Evolutionary conservation across 2,329 filamentous ascomycete species (phyloP).

Genomic region (Microsporum ferrugineum): DNA sequence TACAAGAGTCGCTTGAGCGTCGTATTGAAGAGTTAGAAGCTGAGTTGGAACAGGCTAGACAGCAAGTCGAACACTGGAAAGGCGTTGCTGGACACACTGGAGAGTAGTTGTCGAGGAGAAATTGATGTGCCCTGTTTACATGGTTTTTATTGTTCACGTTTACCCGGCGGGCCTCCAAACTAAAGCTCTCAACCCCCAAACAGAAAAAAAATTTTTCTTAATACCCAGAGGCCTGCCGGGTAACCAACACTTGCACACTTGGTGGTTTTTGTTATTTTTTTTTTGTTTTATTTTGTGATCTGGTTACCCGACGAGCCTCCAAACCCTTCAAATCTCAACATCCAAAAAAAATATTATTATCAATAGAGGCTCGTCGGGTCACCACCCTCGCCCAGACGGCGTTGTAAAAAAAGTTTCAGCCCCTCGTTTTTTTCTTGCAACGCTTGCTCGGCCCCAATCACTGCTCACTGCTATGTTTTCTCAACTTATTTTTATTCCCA

Average conservation of each 20-base stretch:
- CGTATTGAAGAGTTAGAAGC: constrained; percentile 58
- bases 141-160: constrained; percentile 11
- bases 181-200: neutral
- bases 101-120: constrained; percentile 8
- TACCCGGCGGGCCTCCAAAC: constrained; percentile 2
- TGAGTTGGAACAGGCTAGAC: constrained; percentile 24
- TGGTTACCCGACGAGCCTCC: neutral
- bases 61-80: constrained; percentile 31
- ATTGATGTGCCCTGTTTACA: constrained; percentile 10
- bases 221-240: neutral
- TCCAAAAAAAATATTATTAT: neutral
- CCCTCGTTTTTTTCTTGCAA: neutral
- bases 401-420: neutral
- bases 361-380: neutral
- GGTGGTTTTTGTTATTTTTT: neutral
- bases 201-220: neutral
- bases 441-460: neutral
- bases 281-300: neutral
- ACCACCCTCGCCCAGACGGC: neutral
- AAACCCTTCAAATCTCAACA: neutral
- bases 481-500: constrained; percentile 38
- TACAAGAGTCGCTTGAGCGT: constrained; percentile 62
- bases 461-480: constrained; percentile 4
- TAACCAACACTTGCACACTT: neutral
- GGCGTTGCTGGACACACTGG: constrained; percentile 19